These are phyloP conservation scores for Mortierella antarctica DNA, from an alignment of 192 early-diverging fungal genomes.

Conservation along the genomic window DNA sequence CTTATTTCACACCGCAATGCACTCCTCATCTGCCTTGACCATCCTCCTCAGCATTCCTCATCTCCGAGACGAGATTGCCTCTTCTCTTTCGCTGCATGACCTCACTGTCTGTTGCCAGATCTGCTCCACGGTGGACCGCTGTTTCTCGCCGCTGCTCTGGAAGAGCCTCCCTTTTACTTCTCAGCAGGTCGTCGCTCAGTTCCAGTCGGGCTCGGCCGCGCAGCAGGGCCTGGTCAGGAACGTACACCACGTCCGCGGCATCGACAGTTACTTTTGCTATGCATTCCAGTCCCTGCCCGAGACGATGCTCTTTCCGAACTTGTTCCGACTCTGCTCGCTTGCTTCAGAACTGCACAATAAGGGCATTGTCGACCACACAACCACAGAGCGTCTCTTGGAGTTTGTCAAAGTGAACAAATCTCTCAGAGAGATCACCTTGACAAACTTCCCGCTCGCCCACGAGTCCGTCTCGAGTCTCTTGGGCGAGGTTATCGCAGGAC, in stretches of 20 bases:
- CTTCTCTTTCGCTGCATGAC: constrained; percentile 1
- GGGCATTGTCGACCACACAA: constrained; percentile 23
- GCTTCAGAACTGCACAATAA: constrained; percentile 25
- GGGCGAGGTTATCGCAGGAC: background rate
- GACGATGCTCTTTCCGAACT: background rate
- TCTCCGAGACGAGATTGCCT: constrained; percentile 20
- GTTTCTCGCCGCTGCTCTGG: constrained; percentile 24
- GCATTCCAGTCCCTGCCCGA: constrained; percentile 5
- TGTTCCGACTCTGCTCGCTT: constrained; percentile 1
- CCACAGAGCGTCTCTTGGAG: constrained; percentile 11
- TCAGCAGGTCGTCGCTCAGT: background rate
- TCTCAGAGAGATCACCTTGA: constrained; percentile 8
- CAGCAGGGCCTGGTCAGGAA: constrained; percentile 17
- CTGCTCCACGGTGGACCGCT: background rate
- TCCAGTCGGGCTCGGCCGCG: background rate
- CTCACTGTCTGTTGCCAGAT: constrained; percentile 1
- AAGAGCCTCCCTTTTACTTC: background rate
- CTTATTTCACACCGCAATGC: background rate
- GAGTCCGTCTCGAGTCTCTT: background rate
- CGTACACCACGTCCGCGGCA: constrained; percentile 2
- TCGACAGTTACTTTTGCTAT: constrained; percentile 14
- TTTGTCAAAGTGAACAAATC: constrained; percentile 14
- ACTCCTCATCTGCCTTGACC: background rate
- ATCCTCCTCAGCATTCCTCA: constrained; percentile 12
- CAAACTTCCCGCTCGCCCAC: constrained; percentile 5